A percentile compares a stretch with the other conserved stretches of the same genome.
Conservation (phyloP, 2,329 filamentous ascomycete genomes). For the Celoporthe dispersa region DNA sequence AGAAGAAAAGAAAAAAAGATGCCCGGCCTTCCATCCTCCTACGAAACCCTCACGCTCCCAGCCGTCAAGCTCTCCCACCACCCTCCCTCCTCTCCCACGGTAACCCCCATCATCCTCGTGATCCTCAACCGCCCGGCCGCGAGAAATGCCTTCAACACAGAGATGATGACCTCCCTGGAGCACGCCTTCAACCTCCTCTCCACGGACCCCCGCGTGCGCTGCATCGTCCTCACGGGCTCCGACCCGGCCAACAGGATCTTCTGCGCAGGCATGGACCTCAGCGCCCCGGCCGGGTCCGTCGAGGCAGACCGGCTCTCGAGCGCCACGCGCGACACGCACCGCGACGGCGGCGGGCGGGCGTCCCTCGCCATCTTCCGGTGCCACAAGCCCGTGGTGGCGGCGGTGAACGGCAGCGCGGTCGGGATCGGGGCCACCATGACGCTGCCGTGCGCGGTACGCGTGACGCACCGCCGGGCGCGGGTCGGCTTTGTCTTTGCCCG, state of each 20-base stretch:
- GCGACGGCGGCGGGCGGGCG: slow-evolving; percentile 58
- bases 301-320: slow-evolving; percentile 12
- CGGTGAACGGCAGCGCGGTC: slow-evolving; percentile 63
- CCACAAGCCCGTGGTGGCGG: slow-evolving; percentile 61
- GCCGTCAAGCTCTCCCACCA: slow-evolving; percentile 55
- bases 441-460: slow-evolving; percentile 56
- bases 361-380: slow-evolving; percentile 61
- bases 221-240: slow-evolving; percentile 58
- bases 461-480: slow-evolving; percentile 62
- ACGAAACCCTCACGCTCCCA: slow-evolving; percentile 47
- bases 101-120: slow-evolving; percentile 66
- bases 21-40: slow-evolving; percentile 40
- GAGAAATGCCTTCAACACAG: slow-evolving; percentile 71
- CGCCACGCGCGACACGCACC: slow-evolving; percentile 40
- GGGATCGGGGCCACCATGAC: slow-evolving; percentile 67
- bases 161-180: slow-evolving; percentile 66
- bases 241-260: slow-evolving; percentile 55
- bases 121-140: slow-evolving; percentile 65
- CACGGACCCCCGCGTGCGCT: slow-evolving; percentile 57
- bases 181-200: slow-evolving; percentile 56
- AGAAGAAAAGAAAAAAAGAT: neutral
- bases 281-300: slow-evolving; percentile 36
- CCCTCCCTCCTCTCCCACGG: slow-evolving; percentile 53
- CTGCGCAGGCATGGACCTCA: slow-evolving; percentile 63
- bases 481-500: slow-evolving; percentile 77